Evolutionary conservation across 2,329 filamentous ascomycete genomes (phyloP), one percentile per base, ranked within the genome.

Genomic region (Ophiocordyceps camponoti-leonardi): DNA sequence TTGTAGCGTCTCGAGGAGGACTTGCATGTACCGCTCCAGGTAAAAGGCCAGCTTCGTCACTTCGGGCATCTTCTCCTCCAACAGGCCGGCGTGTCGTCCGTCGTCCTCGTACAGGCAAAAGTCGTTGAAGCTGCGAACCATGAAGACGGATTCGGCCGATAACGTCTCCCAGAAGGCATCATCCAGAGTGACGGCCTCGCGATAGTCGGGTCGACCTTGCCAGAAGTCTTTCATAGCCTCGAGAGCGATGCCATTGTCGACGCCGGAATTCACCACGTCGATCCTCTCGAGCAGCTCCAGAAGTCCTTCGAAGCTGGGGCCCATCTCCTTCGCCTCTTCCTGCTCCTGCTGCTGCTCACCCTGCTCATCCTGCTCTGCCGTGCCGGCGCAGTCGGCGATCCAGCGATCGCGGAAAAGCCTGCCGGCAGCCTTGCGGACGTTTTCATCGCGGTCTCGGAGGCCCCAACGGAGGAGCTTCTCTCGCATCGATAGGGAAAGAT

Each of bases 151-250:
- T 59, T 96, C 88, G 2, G 87, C 83, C 1, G 81, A 82, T 13
- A 92, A 67, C 1, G 83, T 83, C 54, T 87, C 79, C 82, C 83
- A 93, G 62, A 85, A 90, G 16, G 69, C 66, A 53, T 88, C 79
- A 50, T 82, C 75, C 51, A 92, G 86, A 22, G 66, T 70, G 45
- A 87, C 72, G 28, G 74, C 77, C 45, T 88, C 81, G 44, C 81
- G 71, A 56, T 88, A 88, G 58, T 92, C 84, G 3, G 86, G 83
- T 18, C 92, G 79, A 5, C 88, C 86, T 52, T 92, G 84, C 92
- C 92, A 98, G 63, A 98, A 96, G 43, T 86, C 85, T 49, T 77
- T 82, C 88, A 98, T 95, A 1, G 92, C 92, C 58, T 95, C 85
- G 10, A 93, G 73, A 2, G 86, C 90, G 48, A 96, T 85, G 6